Percentiles rank a stretch among this genome's conserved stretches.
Conservation (phyloP, 768 basidiomycete species). For the Gautieria morchelliformis region DNA sequence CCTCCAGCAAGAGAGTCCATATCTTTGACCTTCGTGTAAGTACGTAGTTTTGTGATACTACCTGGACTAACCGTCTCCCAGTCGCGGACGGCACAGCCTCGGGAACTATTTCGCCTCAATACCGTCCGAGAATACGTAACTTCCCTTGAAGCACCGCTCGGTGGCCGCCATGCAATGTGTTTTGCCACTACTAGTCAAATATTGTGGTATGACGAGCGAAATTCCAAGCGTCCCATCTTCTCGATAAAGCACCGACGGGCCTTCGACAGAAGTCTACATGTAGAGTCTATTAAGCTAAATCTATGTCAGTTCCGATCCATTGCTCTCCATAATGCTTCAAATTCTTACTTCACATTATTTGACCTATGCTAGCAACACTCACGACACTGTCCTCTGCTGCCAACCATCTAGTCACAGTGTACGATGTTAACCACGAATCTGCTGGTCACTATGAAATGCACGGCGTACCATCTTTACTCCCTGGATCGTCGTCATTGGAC, state of each 20-base stretch:
- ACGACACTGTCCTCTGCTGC: slow-evolving; percentile 52
- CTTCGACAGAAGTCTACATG: slow-evolving; percentile 47
- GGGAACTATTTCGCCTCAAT: background rate
- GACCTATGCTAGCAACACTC: slow-evolving; percentile 26
- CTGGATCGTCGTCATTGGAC: slow-evolving; percentile 26
- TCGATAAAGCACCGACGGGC: slow-evolving; percentile 51
- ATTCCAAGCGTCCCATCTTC: slow-evolving; percentile 46
- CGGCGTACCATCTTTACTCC: slow-evolving; percentile 30
- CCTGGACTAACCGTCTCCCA: slow-evolving; percentile 6
- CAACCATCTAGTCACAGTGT: slow-evolving; percentile 48
- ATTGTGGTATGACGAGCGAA: slow-evolving; percentile 63
- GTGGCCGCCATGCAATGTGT: slow-evolving; percentile 35
- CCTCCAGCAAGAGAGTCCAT: slow-evolving; percentile 34
- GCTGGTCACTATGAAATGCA: slow-evolving; percentile 36
- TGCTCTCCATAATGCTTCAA: background rate
- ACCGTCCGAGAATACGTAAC: slow-evolving; percentile 35
- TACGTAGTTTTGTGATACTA: background rate
- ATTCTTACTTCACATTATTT: background rate
- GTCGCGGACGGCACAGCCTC: slow-evolving; percentile 20
- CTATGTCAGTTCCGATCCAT: slow-evolving; percentile 20
- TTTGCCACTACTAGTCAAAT: slow-evolving; percentile 53
- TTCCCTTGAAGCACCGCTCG: slow-evolving; percentile 35
- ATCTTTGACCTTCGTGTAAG: slow-evolving; percentile 52
- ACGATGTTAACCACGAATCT: slow-evolving; percentile 42
- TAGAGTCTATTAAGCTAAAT: slow-evolving; percentile 27